Conservation (phyloP, 306 rosid genomes). For the Pueraria montana region DNA sequence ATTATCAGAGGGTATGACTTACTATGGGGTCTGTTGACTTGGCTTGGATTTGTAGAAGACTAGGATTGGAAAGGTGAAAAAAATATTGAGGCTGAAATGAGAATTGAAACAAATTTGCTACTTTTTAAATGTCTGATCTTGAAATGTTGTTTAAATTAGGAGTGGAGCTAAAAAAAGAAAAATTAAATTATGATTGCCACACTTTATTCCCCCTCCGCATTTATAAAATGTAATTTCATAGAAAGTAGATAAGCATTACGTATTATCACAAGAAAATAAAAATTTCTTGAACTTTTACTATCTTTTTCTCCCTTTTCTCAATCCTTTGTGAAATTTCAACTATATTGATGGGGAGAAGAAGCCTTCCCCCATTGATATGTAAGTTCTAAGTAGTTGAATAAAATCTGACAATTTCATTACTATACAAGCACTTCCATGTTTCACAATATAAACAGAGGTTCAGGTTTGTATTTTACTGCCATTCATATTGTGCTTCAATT, state of each 20-base stretch:
- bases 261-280: not conserved
- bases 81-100: too few relatives aligned
- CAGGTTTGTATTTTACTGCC: not conserved
- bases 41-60: too few relatives aligned
- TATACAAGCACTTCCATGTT: not conserved
- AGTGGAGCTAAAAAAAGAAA: not conserved
- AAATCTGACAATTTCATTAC: not conserved
- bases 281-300: not conserved
- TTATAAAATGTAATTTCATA: conserved; percentile 1
- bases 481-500: too few relatives aligned
- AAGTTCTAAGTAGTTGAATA: not conserved
- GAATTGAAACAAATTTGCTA: too few relatives aligned
- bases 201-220: not conserved
- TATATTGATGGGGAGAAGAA: not conserved
- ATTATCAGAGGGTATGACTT: conserved; percentile 14
- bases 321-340: not conserved
- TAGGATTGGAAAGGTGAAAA: too few relatives aligned
- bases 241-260: not conserved
- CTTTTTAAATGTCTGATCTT: too few relatives aligned
- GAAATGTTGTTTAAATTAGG: conserved; percentile 9
- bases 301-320: not conserved
- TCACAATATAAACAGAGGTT: not conserved
- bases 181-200: not conserved
- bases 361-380: not conserved
- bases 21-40: not conserved